Base-by-base conservation (phyloP, 805 yeast genomes). In the Alloascoidea africana region DNA sequence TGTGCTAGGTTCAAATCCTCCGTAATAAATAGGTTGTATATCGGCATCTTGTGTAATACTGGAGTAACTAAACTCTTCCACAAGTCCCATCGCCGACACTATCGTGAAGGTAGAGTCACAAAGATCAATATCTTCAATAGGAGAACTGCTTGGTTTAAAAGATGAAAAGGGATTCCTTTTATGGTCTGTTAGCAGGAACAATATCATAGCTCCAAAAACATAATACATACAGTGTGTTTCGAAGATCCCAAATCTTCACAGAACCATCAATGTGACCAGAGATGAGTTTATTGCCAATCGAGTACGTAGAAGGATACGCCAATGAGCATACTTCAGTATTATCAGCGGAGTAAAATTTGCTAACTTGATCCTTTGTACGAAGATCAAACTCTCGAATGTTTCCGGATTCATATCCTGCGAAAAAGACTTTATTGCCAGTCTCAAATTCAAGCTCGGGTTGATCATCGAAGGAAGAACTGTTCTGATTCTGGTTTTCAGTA, bases 371-470 rank as follows among this genome's bases (percentile, higher is more conserved):
- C n/a, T 23, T 23, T 8, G 30, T 23, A 8, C 30, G 30, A 8
- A 23, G n/a, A 23, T 23, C 30, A 23, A 23, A 23, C n/a, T 23
- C 13, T 23, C 13, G n/a, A 23, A 23, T 23, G n/a, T 23, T 23
- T 8, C 30, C 30, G n/a, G 30, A 23, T 23, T 46, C 48, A 41
- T 63, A 58, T 3, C 68, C 69, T 3, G 57, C 60, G 32, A 55
- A 46, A 0, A 52, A 38, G 6, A 53, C 41, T 40, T 47, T 48
- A 34, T 54, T 73, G 4, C 51, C 55, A 14, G 71, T 66, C 18
- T 68, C 82, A 47, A 57, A 68, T 42, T 73, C 76, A 18, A 64
- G 48, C 11, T 27, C 35, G n/a, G n/a, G n/a, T n/a, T n/a, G n/a
- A n/a, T n/a, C n/a, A n/a, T n/a, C n/a, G n/a, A n/a, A n/a, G n/a